Base-by-base conservation (phyloP, 1,284 basidiomycete genomes). In the Leccinum fallax region DNA sequence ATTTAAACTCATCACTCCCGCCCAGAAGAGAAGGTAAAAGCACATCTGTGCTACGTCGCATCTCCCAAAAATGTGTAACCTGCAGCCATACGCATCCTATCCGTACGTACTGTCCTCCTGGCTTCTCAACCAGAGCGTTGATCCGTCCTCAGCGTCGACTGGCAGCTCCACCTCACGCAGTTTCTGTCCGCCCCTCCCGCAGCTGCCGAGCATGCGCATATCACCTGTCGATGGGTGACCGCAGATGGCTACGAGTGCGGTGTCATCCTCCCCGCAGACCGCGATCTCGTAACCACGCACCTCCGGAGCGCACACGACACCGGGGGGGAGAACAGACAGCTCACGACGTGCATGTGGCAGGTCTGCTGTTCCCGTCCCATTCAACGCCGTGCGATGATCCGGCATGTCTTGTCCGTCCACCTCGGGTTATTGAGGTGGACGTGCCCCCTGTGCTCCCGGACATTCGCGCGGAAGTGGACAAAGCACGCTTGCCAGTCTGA, bases 341-440 rank as follows among this genome's bases (percentile, higher is more conserved):
- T 10, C 15, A 32, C 5, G 2, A 9, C n/a, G 2, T 66, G 64
- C 30, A 13, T 6, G 10, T 65, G 65, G 65, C 2, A 7, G 2
- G 7, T n/a, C 13, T 65, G 64, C 24, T 7, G 24, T 32, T 57
- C 51, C 2, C 51, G 21, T 0, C 55, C 54, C 4, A 26, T 63
- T 34, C 64, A 63, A 28, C 43, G 36, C 2, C 51, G 26, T 3
- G 63, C 52, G 26, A 4, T 63, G 13, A 19, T 57, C 32, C 61
- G 65, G 0, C 65, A 65, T 13, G 46, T 65, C 9, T 28, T 64
- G 15, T 53, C 64, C 0, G 32, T 57, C 4, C 64, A 65, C 11
- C n/a, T 63, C 0, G 11, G 46, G 2, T 13, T 66, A 10, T 21
- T 66, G 24, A 53, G 16, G 38, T 65, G 64, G 64, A 66, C 21